Base-by-base conservation (phyloP, 2,329 filamentous ascomycete species). In the Neofusicoccum kwambonambiense region DNA sequence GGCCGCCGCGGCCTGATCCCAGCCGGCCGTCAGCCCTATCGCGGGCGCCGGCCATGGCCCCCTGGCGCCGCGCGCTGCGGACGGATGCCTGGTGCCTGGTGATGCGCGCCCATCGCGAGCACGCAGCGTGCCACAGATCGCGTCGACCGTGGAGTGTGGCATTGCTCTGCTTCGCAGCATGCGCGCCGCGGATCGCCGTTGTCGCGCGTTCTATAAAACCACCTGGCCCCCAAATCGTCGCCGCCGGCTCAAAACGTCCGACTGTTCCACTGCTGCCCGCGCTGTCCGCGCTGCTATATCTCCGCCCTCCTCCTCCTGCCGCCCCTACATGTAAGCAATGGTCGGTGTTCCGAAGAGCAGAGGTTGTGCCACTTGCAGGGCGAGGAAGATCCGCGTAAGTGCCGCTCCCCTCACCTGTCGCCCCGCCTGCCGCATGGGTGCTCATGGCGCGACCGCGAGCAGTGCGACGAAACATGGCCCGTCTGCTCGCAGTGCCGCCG, bases 391-490 rank as follows among this genome's bases (percentile, higher is more conserved):
- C 51, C 34, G 52, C 34, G 62, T 64, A 58, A 42, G 62, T 64
- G 27, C 27, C 27, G 4, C 31, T 44, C 31, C 17, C 61, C 49
- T 45, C n/a, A n/a, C 27, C 31, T 50, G 22, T 39, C 45, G 44
- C 49, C 52, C 15, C 27, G 52, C 22, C 62, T 42, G 22, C 52
- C 62, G 42, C 56, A 64, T 64, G 51, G 12, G 51, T 56, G 39
- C 62, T 64, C 62, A 64, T 64, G 19, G 15, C 52, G 42, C 62
- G 51, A 57, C 47, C 52, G 42, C 62, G 51, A 57, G 41, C 47
- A 71, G 75, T 72, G 70, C 49, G 75, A 76, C 64, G 74, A 76
- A 62, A 71, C 68, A 12, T 77, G 74, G 75, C 75, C 75, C 19
- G 65, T 52, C 19, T 77, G 75, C 64, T 41, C 71, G 17, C 75